Evolutionary conservation across 352 stramenopile species (phyloP), one percentile per base, ranked within the genome.

Genomic region (Phytophthora pistaciae): DNA sequence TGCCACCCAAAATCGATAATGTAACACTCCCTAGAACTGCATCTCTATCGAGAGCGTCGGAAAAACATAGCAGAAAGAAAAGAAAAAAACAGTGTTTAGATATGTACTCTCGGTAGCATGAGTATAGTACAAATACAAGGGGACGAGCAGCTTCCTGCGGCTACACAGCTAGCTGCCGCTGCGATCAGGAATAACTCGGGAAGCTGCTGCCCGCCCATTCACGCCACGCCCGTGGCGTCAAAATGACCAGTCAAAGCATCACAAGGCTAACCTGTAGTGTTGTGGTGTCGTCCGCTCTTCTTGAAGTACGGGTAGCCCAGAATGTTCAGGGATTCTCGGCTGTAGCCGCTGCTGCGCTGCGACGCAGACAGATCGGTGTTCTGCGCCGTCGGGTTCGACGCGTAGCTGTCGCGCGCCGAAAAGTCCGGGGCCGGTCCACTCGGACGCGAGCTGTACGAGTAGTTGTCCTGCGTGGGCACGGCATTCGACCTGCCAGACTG

Each of bases 261-360:
- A 64, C 36, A 62, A 57, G 44, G 66, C 79, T 81, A 75, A 80
- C 74, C 74, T 80, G 70, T 75, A 55, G 58, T 68, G 82, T 84
- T 89, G 79, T 73, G 72, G 72, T 87, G 78, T 64, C 86, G 82
- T 67, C 68, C 70, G 72, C 80, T 92, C 67, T 92, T 91, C 78
- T 91, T 92, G 46, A 84, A 85, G 71, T 93, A 91, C 54, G 87
- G 87, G 72, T 96, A 96, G 64, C 83, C 87, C 64, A 96, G 83
- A 72, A 96, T 87, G 74, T 77, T 93, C 64, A 93, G 72, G 31
- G 88, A 94, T 29, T 93, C 86, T 48, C 83, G 79, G 64, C 84
- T 92, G 74, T 94, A 94, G 52, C 88, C 85, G 16, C 74, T 49
- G 66, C 66, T 80, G 40, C 29, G 64, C 57, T 76, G 75, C 40